Evolutionary conservation across 331 rosid species (phyloP), one percentile per base, ranked within the genome.

Genomic region (Telfairia occidentalis): DNA sequence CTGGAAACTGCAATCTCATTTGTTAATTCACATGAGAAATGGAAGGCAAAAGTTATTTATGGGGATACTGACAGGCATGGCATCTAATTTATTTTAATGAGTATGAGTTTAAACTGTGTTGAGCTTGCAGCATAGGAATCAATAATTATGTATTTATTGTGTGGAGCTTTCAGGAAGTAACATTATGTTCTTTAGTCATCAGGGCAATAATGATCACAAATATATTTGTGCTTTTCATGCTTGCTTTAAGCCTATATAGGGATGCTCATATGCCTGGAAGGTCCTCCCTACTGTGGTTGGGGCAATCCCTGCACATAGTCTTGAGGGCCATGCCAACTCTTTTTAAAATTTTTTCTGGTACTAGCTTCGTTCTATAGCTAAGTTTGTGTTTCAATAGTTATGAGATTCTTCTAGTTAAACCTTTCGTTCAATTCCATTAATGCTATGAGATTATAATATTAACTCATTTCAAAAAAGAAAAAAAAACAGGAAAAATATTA

Each of bases 61-160:
- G 98, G 98, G 46, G 98, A 94, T 82, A 91, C 98, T 75, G 98
- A 94, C 83, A 92, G 97, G 97, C 90, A 85, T 0, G 32, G 2
- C 21, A 9, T 72, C 76, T 12, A 49, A 49, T 58, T 40, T 38
- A 24, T 59, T 75, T 42, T 37, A 34, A 19, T n/a, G 5, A 73
- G 40, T 73, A 6, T 2, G 32, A 52, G 24, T 21, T 72, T 4
- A 19, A 48, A 32, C 21, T 32, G 59, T 32, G 30, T 49, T n/a
- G 48, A 72, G 19, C 19, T 46, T 30, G 24, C 58, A 43, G 26
- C 59, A 18, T 9, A 42, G 42, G 42, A 45, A 46, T 48, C 43
- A 32, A 61, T 32, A 16, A n/a, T 50, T 26, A 16, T 34, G 21
- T 57, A 16, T 60, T 42, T 5, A 23, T 30, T 60, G 43, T 32